These are phyloP conservation scores for Alternaria infectoria DNA, from an alignment of 2,329 filamentous ascomycete genomes.

Conservation along the genomic window DNA sequence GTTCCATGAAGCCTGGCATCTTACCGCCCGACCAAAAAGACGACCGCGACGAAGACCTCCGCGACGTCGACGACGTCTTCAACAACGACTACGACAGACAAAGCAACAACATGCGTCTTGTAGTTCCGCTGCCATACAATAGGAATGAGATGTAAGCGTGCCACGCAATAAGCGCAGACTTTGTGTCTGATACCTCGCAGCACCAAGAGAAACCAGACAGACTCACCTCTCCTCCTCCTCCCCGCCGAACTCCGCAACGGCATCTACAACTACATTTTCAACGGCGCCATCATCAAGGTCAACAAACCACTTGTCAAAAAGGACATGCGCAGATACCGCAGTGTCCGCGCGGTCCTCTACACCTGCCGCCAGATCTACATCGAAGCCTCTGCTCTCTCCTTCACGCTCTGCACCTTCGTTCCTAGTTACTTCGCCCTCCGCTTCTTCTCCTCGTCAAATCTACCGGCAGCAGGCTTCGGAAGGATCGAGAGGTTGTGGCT, in stretches of 20 bases:
- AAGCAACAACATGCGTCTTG: no score
- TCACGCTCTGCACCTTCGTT: not conserved
- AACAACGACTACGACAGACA: not conserved
- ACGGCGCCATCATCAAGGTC: not conserved
- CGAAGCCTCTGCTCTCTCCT: not conserved
- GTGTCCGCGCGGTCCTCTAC: not conserved
- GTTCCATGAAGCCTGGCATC: not conserved
- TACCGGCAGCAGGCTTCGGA: accelerated
- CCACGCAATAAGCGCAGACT: no score
- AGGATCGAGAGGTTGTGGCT: accelerated
- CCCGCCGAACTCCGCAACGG: constrained; percentile 2
- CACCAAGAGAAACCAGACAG: not conserved
- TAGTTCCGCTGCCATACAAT: no score
- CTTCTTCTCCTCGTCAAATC: not conserved
- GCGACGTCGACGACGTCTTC: not conserved
- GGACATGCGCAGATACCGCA: not conserved
- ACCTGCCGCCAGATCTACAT: not conserved
- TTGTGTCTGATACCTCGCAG: no score
- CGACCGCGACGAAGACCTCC: not conserved
- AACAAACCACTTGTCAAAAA: not conserved
- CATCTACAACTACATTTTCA: not conserved
- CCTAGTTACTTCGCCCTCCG: not conserved
- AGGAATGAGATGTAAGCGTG: no score
- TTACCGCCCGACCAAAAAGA: not conserved
- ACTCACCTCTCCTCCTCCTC: not conserved